phyloP scores from a whole-genome alignment of 176 grass and related monocot species.

The Leersia perrieri region DNA sequence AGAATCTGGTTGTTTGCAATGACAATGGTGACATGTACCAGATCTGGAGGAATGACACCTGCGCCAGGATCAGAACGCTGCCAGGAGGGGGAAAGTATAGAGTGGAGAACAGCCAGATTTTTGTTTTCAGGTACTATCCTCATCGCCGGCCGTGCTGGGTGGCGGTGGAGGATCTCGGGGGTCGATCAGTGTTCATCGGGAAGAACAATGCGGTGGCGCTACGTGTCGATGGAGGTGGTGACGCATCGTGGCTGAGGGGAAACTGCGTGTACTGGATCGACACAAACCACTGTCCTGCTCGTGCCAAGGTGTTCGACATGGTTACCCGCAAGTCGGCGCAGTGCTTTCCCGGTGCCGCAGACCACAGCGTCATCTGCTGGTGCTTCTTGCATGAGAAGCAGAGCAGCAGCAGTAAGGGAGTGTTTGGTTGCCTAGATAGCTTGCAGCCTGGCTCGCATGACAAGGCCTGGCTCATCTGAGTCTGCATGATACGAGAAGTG shows the following conservation, averaged over 20 bases:
- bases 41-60: background rate
- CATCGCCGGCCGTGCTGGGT: background rate
- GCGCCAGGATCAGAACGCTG: too few species aligned
- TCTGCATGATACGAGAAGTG: too few species aligned
- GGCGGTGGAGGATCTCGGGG: background rate
- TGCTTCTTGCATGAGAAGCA: too few species aligned
- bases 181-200: background rate
- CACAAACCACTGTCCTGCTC: background rate
- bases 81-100: background rate
- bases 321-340: too few species aligned
- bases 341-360: too few species aligned
- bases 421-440: too few species aligned
- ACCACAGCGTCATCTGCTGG: too few species aligned
- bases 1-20: background rate
- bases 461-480: too few species aligned
- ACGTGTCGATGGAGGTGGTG: background rate
- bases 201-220: background rate
- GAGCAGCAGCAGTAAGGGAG: too few species aligned
- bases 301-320: background rate
- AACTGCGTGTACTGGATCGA: conserved; percentile 28
- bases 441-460: too few species aligned
- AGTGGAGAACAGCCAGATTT: background rate
- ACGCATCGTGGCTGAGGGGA: background rate
- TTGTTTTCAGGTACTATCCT: background rate
- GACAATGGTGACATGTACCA: background rate